Base-by-base conservation (phyloP, 2,329 filamentous ascomycete genomes). In the Botryotinia convoluta region DNA sequence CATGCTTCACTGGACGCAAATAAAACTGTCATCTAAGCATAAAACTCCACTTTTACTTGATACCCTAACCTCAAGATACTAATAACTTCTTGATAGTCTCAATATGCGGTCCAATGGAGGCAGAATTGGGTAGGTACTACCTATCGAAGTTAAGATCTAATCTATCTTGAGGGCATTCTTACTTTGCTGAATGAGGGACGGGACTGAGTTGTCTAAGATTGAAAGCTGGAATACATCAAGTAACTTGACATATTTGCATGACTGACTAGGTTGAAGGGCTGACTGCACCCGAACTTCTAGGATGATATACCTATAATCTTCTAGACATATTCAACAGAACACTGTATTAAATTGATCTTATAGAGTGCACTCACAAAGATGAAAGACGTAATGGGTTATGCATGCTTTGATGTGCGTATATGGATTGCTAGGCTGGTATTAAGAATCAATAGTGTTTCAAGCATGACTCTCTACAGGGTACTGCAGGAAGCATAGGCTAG, bases 1-100 rank as follows among this genome's bases (percentile, higher is more conserved):
- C 3, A 1, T 16, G n/a, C n/a, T 29, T 54, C 3, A 4, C 6
- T 54, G 14, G 10, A 54, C 1, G 48, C n/a, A 7, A 16, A n/a
- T n/a, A 2, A 54, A n/a, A 5, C 10, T n/a, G 26, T 5, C 0
- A 29, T 54, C 0, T 6, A 3, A n/a, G 2, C 12, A 16, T 54
- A 42, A 42, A 42, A 42, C 14, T 42, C 4, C 14, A 54, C n/a
- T 54, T 18, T 4, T 2, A 29, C 6, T 18, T 29, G n/a, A 16
- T 7, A 18, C 3, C 14, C 12, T 54, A 4, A 8, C 14, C 6
- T 54, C n/a, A 29, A 8, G 51, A 29, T 16, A 54, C 12, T n/a
- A 8, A 16, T 16, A 0, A 18, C n/a, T 29, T 54, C n/a, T 29
- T 16, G 14, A 54, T 29, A 18, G 2, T 29, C 51, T 29, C n/a